Base-by-base conservation (phyloP, 805 yeast species). In the Yamadazyma phyllophila region DNA sequence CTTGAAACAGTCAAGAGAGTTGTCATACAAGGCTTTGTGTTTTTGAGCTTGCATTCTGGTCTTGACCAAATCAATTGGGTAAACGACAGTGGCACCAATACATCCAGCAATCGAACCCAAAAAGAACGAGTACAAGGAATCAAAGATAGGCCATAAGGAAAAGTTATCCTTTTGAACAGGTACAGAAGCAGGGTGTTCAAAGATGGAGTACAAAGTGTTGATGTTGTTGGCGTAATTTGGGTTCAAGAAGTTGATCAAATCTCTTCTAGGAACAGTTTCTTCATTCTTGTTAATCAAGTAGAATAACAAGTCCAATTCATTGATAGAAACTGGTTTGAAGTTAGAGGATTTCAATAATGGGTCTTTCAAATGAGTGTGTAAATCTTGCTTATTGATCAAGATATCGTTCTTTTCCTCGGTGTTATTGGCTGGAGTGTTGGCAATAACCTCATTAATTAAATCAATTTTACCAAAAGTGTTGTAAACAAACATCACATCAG, bases 1-100 rank as follows among this genome's bases (percentile, higher is more conserved):
- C 37, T 74, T 68, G 63, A 91, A 84, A 68, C 98, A 94, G 63
- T 92, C 97, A 17, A 83, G 49, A 7, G 96, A 90, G 58, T 87
- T 89, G 50, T 78, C 80, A 67, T 92, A 92, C 39, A 82, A 69
- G 1, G 83, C 69, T 41, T 79, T 74, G 49, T 81, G 80, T 53
- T 89, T 80, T 71, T 92, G 98, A 50, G 96, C 96, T 70, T 92
- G 99, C 96, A 92, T 89, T 65, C 98, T 81, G 4, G 99, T 92
- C 70, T 92, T 92, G 53, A 92, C 90, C 63, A 94, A 74, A 68
- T 92, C 99, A 54, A 94, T 94, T 27, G 99, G 99, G 64, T 92
- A 92, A 36, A 92, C 99, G 12, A 86, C 88, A 5, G 97, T 88
- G n/a, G 99, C 97, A 51, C 99, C 99, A 66, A 92, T 82, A 56